These are phyloP conservation scores for Diaporthe caulivora DNA, from an alignment of 2,329 filamentous ascomycete genomes.

Conservation along the genomic window DNA sequence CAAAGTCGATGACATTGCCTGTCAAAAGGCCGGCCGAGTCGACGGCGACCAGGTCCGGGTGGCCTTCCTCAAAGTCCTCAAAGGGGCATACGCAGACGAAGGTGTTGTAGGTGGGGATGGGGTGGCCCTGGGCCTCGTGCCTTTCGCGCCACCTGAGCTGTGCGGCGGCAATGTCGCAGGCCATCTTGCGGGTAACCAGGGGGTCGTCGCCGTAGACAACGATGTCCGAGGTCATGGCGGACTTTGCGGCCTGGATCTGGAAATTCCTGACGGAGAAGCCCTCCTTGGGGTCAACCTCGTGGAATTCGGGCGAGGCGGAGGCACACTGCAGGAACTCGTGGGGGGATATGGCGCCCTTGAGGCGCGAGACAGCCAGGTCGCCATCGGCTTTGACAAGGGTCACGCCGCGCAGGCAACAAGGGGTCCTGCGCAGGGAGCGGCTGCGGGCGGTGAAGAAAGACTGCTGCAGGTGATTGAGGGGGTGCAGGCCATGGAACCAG, in stretches of 20 bases:
- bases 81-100: slow-evolving; percentile 80
- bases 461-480: slow-evolving; percentile 88
- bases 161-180: slow-evolving; percentile 78
- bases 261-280: slow-evolving; percentile 98
- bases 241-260: slow-evolving; percentile 92
- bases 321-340: slow-evolving; percentile 78
- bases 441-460: slow-evolving; percentile 88
- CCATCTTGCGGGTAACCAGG: slow-evolving; percentile 71
- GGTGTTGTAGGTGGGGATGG: slow-evolving; percentile 81
- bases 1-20: slow-evolving; percentile 87
- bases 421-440: slow-evolving; percentile 76
- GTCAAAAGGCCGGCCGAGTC: slow-evolving; percentile 79
- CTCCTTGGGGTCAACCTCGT: slow-evolving; percentile 86
- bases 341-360: slow-evolving; percentile 89
- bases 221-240: slow-evolving; percentile 90
- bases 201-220: slow-evolving; percentile 87
- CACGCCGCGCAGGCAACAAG: slow-evolving; percentile 82
- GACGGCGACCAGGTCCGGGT: slow-evolving; percentile 79
- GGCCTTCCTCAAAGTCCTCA: slow-evolving; percentile 75
- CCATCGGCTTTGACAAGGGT: slow-evolving; percentile 92
- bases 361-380: slow-evolving; percentile 77
- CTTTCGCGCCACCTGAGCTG: slow-evolving; percentile 81
- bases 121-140: slow-evolving; percentile 67
- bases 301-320: slow-evolving; percentile 69
- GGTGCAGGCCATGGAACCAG: slow-evolving; percentile 94